Base-by-base conservation (phyloP, 371 early-diverging fungal genomes). In the Haplosporangium sp. region DNA sequence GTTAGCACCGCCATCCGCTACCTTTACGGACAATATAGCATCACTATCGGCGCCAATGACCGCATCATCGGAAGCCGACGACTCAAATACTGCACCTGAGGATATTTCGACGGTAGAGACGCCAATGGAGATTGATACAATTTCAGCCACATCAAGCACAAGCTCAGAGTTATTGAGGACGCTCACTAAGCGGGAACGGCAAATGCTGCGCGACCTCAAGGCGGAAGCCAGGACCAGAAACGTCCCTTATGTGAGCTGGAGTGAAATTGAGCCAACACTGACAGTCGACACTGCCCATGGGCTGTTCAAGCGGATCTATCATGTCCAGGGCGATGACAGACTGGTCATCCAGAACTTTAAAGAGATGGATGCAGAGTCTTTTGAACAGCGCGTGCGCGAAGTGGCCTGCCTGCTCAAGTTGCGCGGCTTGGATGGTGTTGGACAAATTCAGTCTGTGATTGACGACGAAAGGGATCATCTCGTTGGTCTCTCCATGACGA, bases 281-380 rank as follows among this genome's bases (percentile, higher is more conserved):
- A 81, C 76, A 20, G 67, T 81, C 7, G 81, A 83, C 40, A 53
- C 79, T 8, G 83, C 79, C 0, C 79, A 83, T 54, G 83, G 83
- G 7, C 55, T 76, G 45, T 83, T 81, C 55, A 83, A 83, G 61
- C 63, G 81, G 21, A 81, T 83, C 13, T 83, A 70, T 43, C 83
- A 81, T 47, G 73, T 81, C 47, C 63, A 63, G 0, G 79, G 70
- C 0, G 48, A 81, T 2, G 60, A 63, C 10, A 58, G 50, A 5
- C 56, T 74, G 14, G 81, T 80, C 13, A 64, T 80, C 13, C 81
- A 80, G 37, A 67, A 74, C 43, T 80, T 74, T 37, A 80, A 80
- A 29, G 74, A 80, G 59, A 74, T 74, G 74, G 75, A 80, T 67
- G 65, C 66, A 6, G 81, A 80, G 62, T 74, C 74, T 16, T 74